Conservation (phyloP, 164 flowering plant genomes). For the Vitis rotundifolia region DNA sequence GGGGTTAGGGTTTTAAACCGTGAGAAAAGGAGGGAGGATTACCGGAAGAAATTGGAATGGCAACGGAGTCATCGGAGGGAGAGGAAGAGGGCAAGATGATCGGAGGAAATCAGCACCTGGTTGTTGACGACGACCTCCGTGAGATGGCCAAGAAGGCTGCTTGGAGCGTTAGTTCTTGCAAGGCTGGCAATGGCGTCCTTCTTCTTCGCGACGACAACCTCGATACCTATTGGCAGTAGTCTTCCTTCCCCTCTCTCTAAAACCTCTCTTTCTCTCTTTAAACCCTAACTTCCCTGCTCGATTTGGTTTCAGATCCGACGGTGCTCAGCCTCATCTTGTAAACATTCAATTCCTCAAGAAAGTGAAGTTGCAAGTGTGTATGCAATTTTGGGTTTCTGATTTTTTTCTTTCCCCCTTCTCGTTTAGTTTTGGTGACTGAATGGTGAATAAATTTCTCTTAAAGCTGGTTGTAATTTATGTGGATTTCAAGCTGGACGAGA, state of each 20-base stretch:
- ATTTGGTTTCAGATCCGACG: slow-evolving; percentile 71
- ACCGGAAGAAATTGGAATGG: slow-evolving; percentile 28
- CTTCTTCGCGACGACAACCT: slow-evolving; percentile 83
- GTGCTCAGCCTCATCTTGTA: slow-evolving; percentile 92
- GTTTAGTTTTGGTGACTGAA: not conserved
- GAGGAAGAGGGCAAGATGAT: slow-evolving; percentile 82
- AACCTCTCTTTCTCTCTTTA: not conserved
- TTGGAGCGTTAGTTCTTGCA: slow-evolving; percentile 98
- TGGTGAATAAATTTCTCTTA: not conserved
- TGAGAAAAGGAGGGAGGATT: not conserved
- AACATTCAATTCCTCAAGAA: slow-evolving; percentile 94
- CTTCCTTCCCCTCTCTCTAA: not conserved
- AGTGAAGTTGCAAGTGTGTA: slow-evolving; percentile 73
- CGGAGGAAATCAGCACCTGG: slow-evolving; percentile 56
- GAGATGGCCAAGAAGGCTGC: slow-evolving; percentile 95
- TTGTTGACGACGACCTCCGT: slow-evolving; percentile 68
- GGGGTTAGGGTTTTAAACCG: too few relatives aligned
- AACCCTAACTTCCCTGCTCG: not conserved
- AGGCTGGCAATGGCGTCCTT: slow-evolving; percentile 90
- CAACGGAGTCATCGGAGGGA: slow-evolving; percentile 84
- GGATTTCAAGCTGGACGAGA: slow-evolving; percentile 97
- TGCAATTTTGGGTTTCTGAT: not conserved
- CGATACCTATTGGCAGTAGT: slow-evolving; percentile 92
- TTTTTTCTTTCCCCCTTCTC: not conserved
- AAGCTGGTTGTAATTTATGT: slow-evolving; percentile 82